Evolutionary conservation across 1,284 basidiomycete genomes (phyloP).

Genomic region (Puccinia triticina): DNA sequence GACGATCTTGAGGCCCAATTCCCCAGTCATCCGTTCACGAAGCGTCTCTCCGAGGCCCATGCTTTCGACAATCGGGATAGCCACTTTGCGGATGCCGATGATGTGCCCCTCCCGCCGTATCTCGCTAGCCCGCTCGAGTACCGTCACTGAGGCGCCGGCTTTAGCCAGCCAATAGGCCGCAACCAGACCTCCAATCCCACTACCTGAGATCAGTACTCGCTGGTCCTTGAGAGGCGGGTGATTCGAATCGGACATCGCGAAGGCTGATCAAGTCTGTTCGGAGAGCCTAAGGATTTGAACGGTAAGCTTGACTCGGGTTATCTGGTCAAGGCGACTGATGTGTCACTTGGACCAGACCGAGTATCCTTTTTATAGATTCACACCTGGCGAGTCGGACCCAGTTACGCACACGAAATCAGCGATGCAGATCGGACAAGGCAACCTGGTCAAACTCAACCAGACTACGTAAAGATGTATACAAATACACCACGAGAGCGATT

Average conservation of each 20-base stretch:
- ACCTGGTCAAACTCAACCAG: too few species aligned
- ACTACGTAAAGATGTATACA: too few species aligned
- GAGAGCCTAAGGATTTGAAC: background rate
- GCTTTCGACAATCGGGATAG: constrained; percentile 52
- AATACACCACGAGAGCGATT: too few species aligned
- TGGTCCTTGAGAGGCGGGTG: background rate
- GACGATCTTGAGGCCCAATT: constrained; percentile 49
- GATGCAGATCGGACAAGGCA: too few species aligned
- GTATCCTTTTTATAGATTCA: background rate
- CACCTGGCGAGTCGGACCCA: too few species aligned
- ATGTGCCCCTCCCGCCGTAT: constrained; percentile 54
- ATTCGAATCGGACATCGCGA: background rate
- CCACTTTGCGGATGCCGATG: constrained; percentile 53
- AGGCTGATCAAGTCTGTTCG: background rate
- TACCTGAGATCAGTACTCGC: constrained; percentile 55
- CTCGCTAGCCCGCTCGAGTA: constrained; percentile 53
- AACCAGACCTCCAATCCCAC: constrained; percentile 55
- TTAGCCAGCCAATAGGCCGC: constrained; percentile 53
- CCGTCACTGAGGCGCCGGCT: constrained; percentile 52
- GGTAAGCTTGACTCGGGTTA: background rate
- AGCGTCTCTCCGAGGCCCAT: constrained; percentile 50
- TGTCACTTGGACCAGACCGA: too few species aligned
- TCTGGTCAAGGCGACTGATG: background rate
- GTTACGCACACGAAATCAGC: too few species aligned
- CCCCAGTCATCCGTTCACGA: background rate